Conservation (phyloP, 495 filamentous ascomycete genomes). For the Xylaria curta region DNA sequence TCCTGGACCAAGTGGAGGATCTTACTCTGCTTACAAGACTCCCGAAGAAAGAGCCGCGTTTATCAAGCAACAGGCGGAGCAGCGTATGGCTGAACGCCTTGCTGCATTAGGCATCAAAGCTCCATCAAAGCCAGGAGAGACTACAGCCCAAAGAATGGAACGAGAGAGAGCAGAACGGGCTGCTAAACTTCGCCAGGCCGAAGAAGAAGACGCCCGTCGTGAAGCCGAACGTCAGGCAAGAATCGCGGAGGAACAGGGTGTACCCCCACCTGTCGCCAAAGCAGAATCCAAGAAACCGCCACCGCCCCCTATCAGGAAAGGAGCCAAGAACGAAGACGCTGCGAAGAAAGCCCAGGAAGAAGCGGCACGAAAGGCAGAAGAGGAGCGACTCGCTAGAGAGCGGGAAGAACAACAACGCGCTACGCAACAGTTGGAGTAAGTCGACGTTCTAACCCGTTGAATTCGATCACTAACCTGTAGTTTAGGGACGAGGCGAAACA, state of each 20-base stretch:
- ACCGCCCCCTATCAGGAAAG: slow-evolving; percentile 82
- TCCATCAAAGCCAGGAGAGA: slow-evolving; percentile 73
- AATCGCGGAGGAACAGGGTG: slow-evolving; percentile 80
- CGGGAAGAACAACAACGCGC: slow-evolving; percentile 79
- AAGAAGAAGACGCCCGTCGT: slow-evolving; percentile 92
- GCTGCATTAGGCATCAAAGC: slow-evolving; percentile 91
- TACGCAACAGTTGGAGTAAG: slow-evolving; percentile 84
- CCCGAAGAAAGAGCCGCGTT: slow-evolving; percentile 93
- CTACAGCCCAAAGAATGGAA: slow-evolving; percentile 81
- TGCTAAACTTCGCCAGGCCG: slow-evolving; percentile 82
- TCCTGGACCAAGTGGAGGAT: slow-evolving; percentile 51
- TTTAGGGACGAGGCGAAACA: slow-evolving; percentile 74
- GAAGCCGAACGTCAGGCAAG: slow-evolving; percentile 87
- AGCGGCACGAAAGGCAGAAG: slow-evolving; percentile 54
- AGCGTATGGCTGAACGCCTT: slow-evolving; percentile 96
- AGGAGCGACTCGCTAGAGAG: slow-evolving; percentile 66
- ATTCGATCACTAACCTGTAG: slow-evolving; percentile 2
- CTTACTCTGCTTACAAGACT: slow-evolving; percentile 83
- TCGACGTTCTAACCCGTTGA: slow-evolving; percentile 31
- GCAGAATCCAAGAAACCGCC: slow-evolving; percentile 77
- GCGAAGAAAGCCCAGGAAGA: slow-evolving; percentile 50
- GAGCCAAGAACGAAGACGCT: slow-evolving; percentile 65
- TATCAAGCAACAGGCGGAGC: slow-evolving; percentile 95
- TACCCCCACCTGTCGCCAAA: slow-evolving; percentile 65
- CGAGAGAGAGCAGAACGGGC: slow-evolving; percentile 87